These are phyloP conservation scores for Hyparrhenia diplandra DNA, from an alignment of 176 grass and related monocot genomes.

Conservation along the genomic window DNA sequence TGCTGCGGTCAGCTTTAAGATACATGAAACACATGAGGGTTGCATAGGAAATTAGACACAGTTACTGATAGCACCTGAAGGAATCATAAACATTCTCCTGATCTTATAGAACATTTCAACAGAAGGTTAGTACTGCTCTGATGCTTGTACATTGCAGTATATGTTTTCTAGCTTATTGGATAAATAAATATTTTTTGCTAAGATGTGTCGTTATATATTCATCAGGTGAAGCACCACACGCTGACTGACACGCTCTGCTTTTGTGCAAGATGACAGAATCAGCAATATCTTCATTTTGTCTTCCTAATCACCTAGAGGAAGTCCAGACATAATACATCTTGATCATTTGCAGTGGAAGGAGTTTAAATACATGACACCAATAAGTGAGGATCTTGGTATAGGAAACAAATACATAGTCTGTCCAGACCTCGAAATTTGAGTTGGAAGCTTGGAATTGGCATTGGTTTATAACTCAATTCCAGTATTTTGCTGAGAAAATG, in stretches of 20 bases:
- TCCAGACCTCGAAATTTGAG: not conserved
- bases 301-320: conserved; percentile 4
- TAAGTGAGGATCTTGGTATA: not conserved
- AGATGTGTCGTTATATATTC: not conserved
- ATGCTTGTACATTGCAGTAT: not conserved
- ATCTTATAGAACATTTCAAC: conserved; percentile 9
- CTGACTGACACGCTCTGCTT: not conserved
- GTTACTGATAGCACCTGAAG: not conserved
- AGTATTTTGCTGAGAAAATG: conserved; percentile 1
- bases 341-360: not conserved
- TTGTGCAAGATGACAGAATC: not conserved
- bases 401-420: not conserved
- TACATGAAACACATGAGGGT: conserved; percentile 76
- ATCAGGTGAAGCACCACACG: conserved; percentile 20
- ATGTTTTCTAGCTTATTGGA: not conserved
- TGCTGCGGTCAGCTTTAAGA: conserved; percentile 85
- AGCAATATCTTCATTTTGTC: not conserved
- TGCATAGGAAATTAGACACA: conserved; percentile 24
- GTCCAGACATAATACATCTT: not conserved
- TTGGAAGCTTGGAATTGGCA: conserved; percentile 5
- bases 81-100: not conserved
- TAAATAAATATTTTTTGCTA: not conserved
- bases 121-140: conserved; percentile 24
- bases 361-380: conserved; percentile 1
- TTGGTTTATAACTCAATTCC: not conserved